Evolutionary conservation across 768 basidiomycete species (phyloP), one percentile per base, ranked within the genome.

Genomic region (Collybiopsis luxurians): DNA sequence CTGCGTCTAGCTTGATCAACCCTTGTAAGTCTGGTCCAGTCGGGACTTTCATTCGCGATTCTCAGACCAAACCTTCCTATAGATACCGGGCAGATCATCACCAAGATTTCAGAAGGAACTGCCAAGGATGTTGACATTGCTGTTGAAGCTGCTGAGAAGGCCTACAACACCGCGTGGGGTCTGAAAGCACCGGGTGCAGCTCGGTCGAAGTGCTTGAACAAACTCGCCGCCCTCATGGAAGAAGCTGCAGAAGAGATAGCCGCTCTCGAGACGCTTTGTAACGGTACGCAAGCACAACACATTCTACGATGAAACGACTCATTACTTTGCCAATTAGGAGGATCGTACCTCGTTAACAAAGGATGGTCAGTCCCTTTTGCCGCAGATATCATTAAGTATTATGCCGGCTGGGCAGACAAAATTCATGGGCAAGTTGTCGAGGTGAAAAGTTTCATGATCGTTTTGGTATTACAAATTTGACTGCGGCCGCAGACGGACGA

Each of bases 81-180:
- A 85, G 75, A 85, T 0, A 89, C 67, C 10, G 90, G 85, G 36
- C 77, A 87, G 65, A 59, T 78, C 38, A 74, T 81, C 65, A 79
- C 80, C 2, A 50, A 73, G 40, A 69, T 87, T 57, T 65, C 79
- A 2, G 82, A 78, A 63, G 88, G 76, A 28, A 79, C 79, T 4
- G 31, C 74, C 15, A 76, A 80, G 59, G 88, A 90, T 61, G 77
- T 89, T 58, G 85, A 92, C 69, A 61, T 61, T 39, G 89, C 89
- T 1, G 89, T 90, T 60, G 66, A 70, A 1, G 82, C 77, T 28
- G 86, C 87, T 0, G 75, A 80, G 57, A 78, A 74, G 21, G 84
- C 61, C 9, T 62, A 54, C 34, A 55, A 60, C 34, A 62, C 55
- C 13, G 34, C 47, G 38, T 81, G 82, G 79, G 79, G 79, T 31